Base-by-base conservation (phyloP, 768 basidiomycete species). In the Pleurotus citrinopileatus region DNA sequence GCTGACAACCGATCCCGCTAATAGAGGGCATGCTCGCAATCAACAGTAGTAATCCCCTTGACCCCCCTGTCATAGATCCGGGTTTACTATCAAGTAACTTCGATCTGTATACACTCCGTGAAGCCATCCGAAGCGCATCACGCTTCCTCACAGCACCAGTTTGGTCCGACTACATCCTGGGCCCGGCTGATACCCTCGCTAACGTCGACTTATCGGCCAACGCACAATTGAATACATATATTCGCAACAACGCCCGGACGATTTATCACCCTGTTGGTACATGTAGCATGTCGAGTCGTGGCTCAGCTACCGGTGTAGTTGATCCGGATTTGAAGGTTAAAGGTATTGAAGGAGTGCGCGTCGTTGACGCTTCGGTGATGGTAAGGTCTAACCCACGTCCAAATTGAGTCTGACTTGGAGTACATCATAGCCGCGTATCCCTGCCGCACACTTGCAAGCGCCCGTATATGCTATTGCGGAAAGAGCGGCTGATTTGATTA, bases 61-160 rank as follows among this genome's bases (percentile, higher is more conserved):
- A 65, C 38, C 42, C 61, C 25, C 78, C 79, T 0, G 42, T 62
- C 12, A 77, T 80, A 63, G 70, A 80, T 59, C 73, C 75, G 2
- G 70, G 71, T 48, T 74, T 77, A 64, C 68, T 74, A 25, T 57
- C 53, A 29, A 56, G 61, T 10, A 56, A 57, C 1, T 27, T 60
- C 47, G 65, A 64, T 48, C 44, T 61, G 22, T 53, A 52, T 17
- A 54, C 54, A n/a, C 42, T 63, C 45, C 52, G 44, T 8, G 38
- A 59, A 42, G 63, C 55, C 7, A 44, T 64, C 34, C 50, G 55
- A 28, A 38, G 48, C 26, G 60, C 37, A 10, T 25, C 26, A 4
- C 45, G 29, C 10, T 63, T 67, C 53, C 15, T 62, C 12, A n/a
- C 50, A 3, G 50, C 55, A 9, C 20, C 56, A 22, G 48, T 59